Evolutionary conservation across 768 basidiomycete species (phyloP).

Genomic region (Mycena indigotica): DNA sequence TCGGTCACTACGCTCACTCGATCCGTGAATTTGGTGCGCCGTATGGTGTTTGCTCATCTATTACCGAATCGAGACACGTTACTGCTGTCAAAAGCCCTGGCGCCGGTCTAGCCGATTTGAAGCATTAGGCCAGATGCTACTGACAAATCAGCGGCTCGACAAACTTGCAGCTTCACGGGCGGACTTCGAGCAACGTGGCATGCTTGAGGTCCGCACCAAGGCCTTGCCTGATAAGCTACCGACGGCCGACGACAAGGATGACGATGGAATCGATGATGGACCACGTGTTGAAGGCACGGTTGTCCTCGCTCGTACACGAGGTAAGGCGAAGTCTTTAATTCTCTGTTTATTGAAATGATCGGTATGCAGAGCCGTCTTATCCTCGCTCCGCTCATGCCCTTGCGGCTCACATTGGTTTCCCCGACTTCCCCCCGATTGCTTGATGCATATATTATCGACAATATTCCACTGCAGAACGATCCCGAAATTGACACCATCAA

Average conservation of each 20-base stretch:
- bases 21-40: slow-evolving; percentile 22
- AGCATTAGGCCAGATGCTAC: no score
- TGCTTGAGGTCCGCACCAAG: slow-evolving; percentile 12
- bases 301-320: slow-evolving; percentile 10
- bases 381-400: no score
- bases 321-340: no score
- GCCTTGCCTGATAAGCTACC: not conserved
- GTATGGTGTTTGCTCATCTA: no score
- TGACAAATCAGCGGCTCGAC: no score
- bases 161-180: slow-evolving; percentile 23
- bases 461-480: no score
- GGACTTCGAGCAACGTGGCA: slow-evolving; percentile 22
- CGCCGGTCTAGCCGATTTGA: slow-evolving; percentile 26
- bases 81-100: slow-evolving; percentile 30
- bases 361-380: no score
- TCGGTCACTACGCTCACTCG: slow-evolving; percentile 17
- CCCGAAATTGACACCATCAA: no score
- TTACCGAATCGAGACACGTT: slow-evolving; percentile 28
- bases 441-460: no score
- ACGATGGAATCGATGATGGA: slow-evolving; percentile 1
- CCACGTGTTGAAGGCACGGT: slow-evolving; percentile 14
- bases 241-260: not conserved
- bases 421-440: no score
- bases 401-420: no score
- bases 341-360: no score